Conservation (phyloP, 768 basidiomycete genomes). For the Naganishia friedmannii region DNA sequence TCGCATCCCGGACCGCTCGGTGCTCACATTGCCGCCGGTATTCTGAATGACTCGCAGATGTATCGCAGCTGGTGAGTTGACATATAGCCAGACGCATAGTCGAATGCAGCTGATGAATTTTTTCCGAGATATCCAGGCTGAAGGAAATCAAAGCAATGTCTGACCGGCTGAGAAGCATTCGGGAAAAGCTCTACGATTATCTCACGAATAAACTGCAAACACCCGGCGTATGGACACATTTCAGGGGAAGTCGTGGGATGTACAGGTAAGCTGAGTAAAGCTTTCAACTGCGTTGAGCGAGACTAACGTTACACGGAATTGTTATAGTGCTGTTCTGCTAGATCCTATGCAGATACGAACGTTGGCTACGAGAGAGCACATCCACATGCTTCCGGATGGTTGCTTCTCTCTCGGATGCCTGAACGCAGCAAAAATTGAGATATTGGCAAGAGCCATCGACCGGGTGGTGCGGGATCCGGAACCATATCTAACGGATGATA, state of each 20-base stretch:
- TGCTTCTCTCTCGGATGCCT: slow-evolving; percentile 49
- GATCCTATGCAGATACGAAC: slow-evolving; percentile 38
- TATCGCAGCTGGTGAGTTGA: slow-evolving; percentile 75
- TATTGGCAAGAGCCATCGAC: slow-evolving; percentile 43
- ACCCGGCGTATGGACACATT: slow-evolving; percentile 91
- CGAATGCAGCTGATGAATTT: not conserved
- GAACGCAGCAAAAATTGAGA: slow-evolving; percentile 46
- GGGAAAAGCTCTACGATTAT: slow-evolving; percentile 73
- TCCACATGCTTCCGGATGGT: slow-evolving; percentile 47
- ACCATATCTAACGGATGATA: slow-evolving; percentile 19
- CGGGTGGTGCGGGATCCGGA: slow-evolving; percentile 38
- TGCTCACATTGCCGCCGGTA: slow-evolving; percentile 52
- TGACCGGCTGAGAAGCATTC: slow-evolving; percentile 86
- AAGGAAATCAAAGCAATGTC: slow-evolving; percentile 93
- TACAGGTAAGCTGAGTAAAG: slow-evolving; percentile 66
- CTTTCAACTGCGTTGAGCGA: not conserved
- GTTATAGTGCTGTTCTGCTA: slow-evolving; percentile 41
- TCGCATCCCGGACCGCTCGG: slow-evolving; percentile 50
- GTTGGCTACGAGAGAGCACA: slow-evolving; percentile 41
- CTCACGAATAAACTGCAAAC: slow-evolving; percentile 77
- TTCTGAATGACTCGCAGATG: slow-evolving; percentile 70
- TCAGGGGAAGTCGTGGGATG: slow-evolving; percentile 96
- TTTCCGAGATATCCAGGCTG: slow-evolving; percentile 56
- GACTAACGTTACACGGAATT: not conserved
- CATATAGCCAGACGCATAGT: not conserved